These are phyloP conservation scores for Jasminum sambac DNA, from an alignment of 257 asterid species.

Conservation along the genomic window DNA sequence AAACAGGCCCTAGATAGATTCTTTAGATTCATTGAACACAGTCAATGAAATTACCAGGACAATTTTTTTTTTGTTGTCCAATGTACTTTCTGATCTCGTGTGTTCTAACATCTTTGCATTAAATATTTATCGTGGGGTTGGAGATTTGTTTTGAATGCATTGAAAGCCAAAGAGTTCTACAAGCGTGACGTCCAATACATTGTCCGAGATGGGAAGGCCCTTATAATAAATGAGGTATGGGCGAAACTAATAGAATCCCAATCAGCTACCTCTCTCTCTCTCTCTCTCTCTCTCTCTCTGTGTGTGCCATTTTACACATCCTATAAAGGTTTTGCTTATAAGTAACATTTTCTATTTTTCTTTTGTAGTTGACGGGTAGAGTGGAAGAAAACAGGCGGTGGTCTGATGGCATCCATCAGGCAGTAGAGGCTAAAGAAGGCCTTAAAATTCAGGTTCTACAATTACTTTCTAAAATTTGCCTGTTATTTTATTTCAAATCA, in stretches of 20 bases:
- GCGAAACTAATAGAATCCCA: constrained; percentile 17
- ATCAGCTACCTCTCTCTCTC: neutral
- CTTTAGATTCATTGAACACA: constrained; percentile 13
- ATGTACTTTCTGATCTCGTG: constrained; percentile 12
- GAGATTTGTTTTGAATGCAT: constrained; percentile 90
- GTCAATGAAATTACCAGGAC: constrained; percentile 6
- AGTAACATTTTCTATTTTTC: constrained; percentile 4
- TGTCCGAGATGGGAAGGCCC: constrained; percentile 85
- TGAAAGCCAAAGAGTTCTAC: constrained; percentile 94
- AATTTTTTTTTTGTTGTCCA: constrained; percentile 16
- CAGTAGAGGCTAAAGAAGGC: constrained; percentile 99
- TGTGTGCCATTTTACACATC: too few species aligned
- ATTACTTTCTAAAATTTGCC: constrained; percentile 18
- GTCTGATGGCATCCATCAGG: constrained; percentile 99
- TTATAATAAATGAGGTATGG: constrained; percentile 86
- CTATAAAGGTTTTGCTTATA: too few species aligned
- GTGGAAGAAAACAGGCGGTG: constrained; percentile 96
- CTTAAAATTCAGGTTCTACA: constrained; percentile 70
- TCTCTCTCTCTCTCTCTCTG: too few species aligned
- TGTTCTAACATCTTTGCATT: neutral
- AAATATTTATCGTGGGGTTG: constrained; percentile 21
- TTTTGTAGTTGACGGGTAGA: constrained; percentile 87
- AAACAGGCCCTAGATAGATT: constrained; percentile 5
- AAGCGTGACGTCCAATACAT: constrained; percentile 92
- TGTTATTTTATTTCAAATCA: constrained; percentile 8